Evolutionary conservation across 805 yeast genomes (phyloP).

Genomic region (Saccharomycopsis javanensis): DNA sequence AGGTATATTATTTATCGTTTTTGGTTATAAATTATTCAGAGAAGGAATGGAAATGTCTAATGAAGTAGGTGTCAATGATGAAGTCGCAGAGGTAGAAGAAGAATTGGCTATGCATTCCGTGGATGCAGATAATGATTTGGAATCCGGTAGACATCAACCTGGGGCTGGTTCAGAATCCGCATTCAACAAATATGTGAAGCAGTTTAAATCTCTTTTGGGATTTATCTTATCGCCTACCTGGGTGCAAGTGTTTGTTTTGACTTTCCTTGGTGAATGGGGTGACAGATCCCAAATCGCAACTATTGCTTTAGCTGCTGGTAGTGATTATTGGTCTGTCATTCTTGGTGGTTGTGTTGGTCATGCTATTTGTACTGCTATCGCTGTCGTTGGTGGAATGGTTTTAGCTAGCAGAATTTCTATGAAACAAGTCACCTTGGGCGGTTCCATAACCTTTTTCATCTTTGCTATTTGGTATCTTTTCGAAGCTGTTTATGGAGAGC

Average conservation of each 20-base stretch:
- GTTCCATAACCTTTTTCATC: constrained; percentile 75
- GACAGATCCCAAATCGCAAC: constrained; percentile 98
- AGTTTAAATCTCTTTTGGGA: constrained; percentile 45
- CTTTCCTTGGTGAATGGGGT: constrained; percentile 98
- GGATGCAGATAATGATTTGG: constrained; percentile 43
- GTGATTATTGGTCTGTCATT: constrained; percentile 82
- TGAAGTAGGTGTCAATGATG: constrained; percentile 84
- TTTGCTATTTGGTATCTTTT: constrained; percentile 75
- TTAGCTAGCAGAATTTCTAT: constrained; percentile 83
- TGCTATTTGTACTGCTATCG: constrained; percentile 74
- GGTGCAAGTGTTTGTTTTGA: constrained; percentile 92
- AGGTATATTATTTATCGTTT: constrained; percentile 67
- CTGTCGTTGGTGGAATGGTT: constrained; percentile 89
- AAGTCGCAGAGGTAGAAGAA: constrained; percentile 92
- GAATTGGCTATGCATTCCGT: constrained; percentile 65
- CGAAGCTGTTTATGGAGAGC: constrained; percentile 38
- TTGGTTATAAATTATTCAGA: constrained; percentile 62
- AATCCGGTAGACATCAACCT: constrained; percentile 31
- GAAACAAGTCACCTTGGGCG: constrained; percentile 87
- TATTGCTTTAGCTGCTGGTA: constrained; percentile 97
- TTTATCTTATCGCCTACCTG: constrained; percentile 76
- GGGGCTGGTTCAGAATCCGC: constrained; percentile 8
- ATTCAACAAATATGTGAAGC: constrained; percentile 24
- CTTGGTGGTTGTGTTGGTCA: constrained; percentile 89
- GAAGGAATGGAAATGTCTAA: constrained; percentile 82